Evolutionary conservation across 306 rosid genomes (phyloP).

Genomic region (Rosa lucieae): DNA sequence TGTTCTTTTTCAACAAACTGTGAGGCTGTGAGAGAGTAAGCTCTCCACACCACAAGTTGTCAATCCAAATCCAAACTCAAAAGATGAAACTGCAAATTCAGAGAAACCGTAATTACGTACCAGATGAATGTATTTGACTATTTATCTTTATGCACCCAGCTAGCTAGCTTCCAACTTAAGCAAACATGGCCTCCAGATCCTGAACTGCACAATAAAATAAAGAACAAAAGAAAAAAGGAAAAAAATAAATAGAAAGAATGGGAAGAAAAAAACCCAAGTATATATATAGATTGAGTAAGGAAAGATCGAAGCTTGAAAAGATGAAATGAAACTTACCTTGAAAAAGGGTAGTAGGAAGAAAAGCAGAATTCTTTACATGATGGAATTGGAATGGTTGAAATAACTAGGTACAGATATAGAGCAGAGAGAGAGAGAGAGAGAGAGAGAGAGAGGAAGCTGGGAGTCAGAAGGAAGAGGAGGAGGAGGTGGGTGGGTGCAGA

Average conservation of each 20-base stretch:
- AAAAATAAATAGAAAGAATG: too few species aligned
- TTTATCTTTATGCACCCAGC: background rate
- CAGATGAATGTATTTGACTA: background rate
- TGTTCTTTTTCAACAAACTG: background rate
- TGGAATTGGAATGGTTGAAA: background rate
- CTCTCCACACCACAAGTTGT: background rate
- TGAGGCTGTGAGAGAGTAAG: slow-evolving; percentile 2
- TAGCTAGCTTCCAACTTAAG: background rate
- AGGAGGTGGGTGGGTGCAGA: background rate
- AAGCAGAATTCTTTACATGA: slow-evolving; percentile 9
- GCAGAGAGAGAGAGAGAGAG: background rate
- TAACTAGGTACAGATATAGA: background rate
- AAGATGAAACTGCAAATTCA: background rate
- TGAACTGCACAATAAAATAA: background rate
- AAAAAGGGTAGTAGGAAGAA: background rate
- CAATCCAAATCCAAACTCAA: slow-evolving; percentile 6
- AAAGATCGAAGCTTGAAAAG: background rate
- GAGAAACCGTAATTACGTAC: background rate
- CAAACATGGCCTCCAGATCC: slow-evolving; percentile 6
- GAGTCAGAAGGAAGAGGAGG: background rate
- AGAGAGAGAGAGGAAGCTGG: background rate
- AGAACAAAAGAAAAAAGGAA: background rate
- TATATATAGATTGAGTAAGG: background rate
- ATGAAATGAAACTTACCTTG: slow-evolving; percentile 26
- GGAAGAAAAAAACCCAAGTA: background rate